Evolutionary conservation across 1,284 basidiomycete genomes (phyloP).

Genomic region (Pholiota adiposa): DNA sequence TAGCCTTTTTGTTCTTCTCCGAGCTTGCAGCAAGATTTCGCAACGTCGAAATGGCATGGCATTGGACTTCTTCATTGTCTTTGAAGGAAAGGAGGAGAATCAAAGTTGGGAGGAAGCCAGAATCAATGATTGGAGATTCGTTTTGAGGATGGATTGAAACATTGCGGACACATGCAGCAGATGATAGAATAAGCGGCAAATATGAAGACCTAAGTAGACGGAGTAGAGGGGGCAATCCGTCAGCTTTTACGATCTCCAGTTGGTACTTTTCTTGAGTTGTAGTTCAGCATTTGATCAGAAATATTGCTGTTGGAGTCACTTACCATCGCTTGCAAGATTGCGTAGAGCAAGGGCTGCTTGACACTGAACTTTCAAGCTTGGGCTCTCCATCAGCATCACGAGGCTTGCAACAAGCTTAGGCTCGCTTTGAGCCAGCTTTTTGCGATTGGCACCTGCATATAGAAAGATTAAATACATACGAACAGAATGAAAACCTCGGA

Average conservation of each 20-base stretch:
- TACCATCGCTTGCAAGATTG: constrained; percentile 97
- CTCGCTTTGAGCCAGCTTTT: constrained; percentile 94
- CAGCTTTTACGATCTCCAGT: constrained; percentile 96
- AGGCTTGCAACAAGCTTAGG: constrained; percentile 95
- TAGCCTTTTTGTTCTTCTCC: constrained; percentile 98
- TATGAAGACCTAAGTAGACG: constrained; percentile 97
- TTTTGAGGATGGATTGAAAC: constrained; percentile 99
- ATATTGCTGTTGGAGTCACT: constrained; percentile 24
- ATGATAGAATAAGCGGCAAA: constrained; percentile 97
- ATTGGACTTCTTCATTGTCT: constrained; percentile 99
- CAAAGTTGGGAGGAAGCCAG: constrained; percentile 94
- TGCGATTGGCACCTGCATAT: constrained; percentile 86
- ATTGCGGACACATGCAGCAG: constrained; percentile 98
- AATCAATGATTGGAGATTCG: constrained; percentile 99
- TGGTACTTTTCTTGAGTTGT: constrained; percentile 93
- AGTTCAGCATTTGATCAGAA: constrained; percentile 2
- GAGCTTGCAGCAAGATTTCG: constrained; percentile 96
- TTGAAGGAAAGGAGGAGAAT: constrained; percentile 97
- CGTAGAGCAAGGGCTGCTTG: constrained; percentile 96
- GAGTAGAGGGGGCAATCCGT: constrained; percentile 91
- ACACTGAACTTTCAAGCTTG: constrained; percentile 98
- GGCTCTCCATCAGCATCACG: constrained; percentile 96
- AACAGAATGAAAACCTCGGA: neutral
- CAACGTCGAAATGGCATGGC: constrained; percentile 98
- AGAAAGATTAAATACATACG: constrained; percentile 4